Evolutionary conservation across 2,329 filamentous ascomycete genomes (phyloP).

Genomic region (Septoria petroselini): DNA sequence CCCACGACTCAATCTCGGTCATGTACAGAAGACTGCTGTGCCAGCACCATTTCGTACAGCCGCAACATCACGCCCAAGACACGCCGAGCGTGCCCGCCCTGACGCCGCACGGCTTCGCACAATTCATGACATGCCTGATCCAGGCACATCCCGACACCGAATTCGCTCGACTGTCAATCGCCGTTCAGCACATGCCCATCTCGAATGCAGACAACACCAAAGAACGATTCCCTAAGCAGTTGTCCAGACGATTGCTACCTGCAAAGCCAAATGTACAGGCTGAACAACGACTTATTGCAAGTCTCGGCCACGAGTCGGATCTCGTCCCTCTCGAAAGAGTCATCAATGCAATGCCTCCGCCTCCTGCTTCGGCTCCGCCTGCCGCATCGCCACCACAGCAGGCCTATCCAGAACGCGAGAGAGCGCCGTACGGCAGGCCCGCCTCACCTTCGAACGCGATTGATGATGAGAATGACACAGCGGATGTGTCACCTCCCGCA

Average conservation of each 20-base stretch:
- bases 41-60: slow-evolving; percentile 49
- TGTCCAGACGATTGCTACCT: slow-evolving; percentile 72
- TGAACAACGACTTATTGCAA: slow-evolving; percentile 58
- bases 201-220: slow-evolving; percentile 60
- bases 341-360: slow-evolving; percentile 36
- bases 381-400: slow-evolving; percentile 28
- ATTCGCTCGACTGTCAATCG: slow-evolving; percentile 64
- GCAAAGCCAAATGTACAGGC: slow-evolving; percentile 54
- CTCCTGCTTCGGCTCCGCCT: slow-evolving; percentile 31
- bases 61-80: slow-evolving; percentile 39
- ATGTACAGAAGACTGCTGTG: slow-evolving; percentile 50
- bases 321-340: slow-evolving; percentile 45
- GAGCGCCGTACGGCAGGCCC: slow-evolving; percentile 41
- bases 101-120: slow-evolving; percentile 48
- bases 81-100: slow-evolving; percentile 45
- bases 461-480: slow-evolving; percentile 41
- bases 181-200: slow-evolving; percentile 69
- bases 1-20: slow-evolving; percentile 42
- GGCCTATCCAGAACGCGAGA: slow-evolving; percentile 40
- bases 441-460: slow-evolving; percentile 33
- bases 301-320: slow-evolving; percentile 40
- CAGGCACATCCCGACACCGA: slow-evolving; percentile 74
- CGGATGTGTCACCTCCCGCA: slow-evolving; percentile 35
- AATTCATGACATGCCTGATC: slow-evolving; percentile 70
- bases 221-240: slow-evolving; percentile 74